phyloP scores from a whole-genome alignment of 2,329 filamentous ascomycete species.

The Emmonsiellopsis sp. region DNA sequence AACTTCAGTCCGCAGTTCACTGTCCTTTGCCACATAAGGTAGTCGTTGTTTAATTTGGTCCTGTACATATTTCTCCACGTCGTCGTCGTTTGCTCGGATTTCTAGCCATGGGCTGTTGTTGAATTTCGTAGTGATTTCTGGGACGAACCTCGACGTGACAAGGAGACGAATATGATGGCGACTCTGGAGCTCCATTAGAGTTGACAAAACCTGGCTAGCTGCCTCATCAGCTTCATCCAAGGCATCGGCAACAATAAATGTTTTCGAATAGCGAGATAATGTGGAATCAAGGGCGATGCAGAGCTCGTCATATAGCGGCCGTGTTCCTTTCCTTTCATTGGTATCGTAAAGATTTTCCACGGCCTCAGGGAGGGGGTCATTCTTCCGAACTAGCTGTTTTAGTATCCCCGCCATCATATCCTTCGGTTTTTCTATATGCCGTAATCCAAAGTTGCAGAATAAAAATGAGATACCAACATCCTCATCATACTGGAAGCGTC shows the following conservation, averaged over 20 bases:
- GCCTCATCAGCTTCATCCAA: slow-evolving; percentile 17
- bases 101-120: slow-evolving; percentile 12
- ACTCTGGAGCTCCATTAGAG: slow-evolving; percentile 16
- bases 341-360: slow-evolving; percentile 21
- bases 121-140: slow-evolving; percentile 16
- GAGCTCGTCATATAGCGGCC: slow-evolving; percentile 19
- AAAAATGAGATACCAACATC: slow-evolving; percentile 34
- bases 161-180: slow-evolving; percentile 17
- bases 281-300: slow-evolving; percentile 11
- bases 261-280: slow-evolving; percentile 9
- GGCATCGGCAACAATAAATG: slow-evolving; percentile 24
- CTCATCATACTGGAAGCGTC: slow-evolving; percentile 11
- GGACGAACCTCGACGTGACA: slow-evolving; percentile 23
- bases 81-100: slow-evolving; percentile 23
- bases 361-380: slow-evolving; percentile 14
- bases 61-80: slow-evolving; percentile 24
- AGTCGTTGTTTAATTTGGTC: slow-evolving; percentile 12
- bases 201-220: slow-evolving; percentile 11
- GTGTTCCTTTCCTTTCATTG: slow-evolving; percentile 9
- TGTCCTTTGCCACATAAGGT: neutral
- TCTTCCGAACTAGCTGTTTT: slow-evolving; percentile 27
- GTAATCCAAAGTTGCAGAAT: slow-evolving; percentile 36
- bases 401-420: slow-evolving; percentile 27
- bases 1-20: slow-evolving; percentile 11
- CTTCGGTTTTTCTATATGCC: slow-evolving; percentile 28